Percentiles rank a stretch among this genome's conserved stretches.
phyloP scores from a whole-genome alignment of 352 stramenopile genomes.

The Phytophthora foliorum region DNA sequence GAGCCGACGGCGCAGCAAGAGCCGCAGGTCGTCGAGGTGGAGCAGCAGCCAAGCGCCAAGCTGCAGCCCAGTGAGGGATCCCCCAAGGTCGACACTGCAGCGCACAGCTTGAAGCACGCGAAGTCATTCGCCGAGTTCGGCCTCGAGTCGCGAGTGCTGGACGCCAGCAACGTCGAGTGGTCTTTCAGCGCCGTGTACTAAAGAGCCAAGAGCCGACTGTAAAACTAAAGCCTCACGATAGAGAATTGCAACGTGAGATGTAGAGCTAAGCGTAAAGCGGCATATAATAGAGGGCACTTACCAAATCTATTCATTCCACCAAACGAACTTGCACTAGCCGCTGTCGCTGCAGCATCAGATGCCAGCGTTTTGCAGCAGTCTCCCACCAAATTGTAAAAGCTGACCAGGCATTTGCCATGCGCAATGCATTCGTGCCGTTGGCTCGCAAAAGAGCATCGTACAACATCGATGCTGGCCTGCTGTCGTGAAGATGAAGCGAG shows the following conservation, averaged over 20 bases:
- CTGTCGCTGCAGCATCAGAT: background rate
- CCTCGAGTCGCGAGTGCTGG: constrained; percentile 59
- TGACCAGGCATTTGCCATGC: background rate
- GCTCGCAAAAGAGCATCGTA: background rate
- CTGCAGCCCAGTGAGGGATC: constrained; percentile 14
- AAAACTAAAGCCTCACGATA: constrained; percentile 44
- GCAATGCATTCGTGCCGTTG: background rate
- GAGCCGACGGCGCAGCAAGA: constrained; percentile 34
- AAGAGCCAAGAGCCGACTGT: constrained; percentile 32
- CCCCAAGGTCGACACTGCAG: constrained; percentile 7
- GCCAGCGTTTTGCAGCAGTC: too few species aligned
- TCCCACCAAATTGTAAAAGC: background rate
- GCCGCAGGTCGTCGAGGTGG: constrained; percentile 22
- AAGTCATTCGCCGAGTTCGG: constrained; percentile 86
- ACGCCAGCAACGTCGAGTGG: constrained; percentile 71
- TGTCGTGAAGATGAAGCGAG: background rate
- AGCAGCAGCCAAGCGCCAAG: constrained; percentile 27
- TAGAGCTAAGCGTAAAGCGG: constrained; percentile 28
- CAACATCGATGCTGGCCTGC: background rate
- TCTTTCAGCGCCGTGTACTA: constrained; percentile 85
- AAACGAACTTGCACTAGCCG: background rate
- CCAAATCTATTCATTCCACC: constrained; percentile 12
- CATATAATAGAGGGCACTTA: constrained; percentile 27
- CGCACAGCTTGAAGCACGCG: constrained; percentile 33
- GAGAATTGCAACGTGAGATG: constrained; percentile 41